A percentile compares a stretch with the other conserved stretches of the same genome.
phyloP scores from a whole-genome alignment of 108 stramenopile species.

The Fistulifera solaris region DNA sequence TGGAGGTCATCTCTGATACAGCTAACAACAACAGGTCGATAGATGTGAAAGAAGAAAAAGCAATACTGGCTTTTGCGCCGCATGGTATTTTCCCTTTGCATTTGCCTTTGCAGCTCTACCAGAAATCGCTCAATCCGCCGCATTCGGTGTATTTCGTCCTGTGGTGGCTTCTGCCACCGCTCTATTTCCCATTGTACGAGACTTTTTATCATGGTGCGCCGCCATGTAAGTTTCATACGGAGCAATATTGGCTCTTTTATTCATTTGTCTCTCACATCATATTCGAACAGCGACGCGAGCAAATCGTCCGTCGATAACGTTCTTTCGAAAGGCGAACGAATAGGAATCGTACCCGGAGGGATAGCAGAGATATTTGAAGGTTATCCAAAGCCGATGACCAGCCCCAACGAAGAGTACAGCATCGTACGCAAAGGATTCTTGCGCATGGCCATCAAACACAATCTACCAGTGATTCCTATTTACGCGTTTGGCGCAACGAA shows the following conservation, averaged over 20 bases:
- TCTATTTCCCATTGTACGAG: constrained; percentile 66
- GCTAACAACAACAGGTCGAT: constrained; percentile 11
- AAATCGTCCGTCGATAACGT: constrained; percentile 43
- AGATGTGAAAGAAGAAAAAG: constrained; percentile 31
- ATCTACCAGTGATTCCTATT: constrained; percentile 74
- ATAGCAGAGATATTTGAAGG: constrained; percentile 94
- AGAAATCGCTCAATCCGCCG: constrained; percentile 8
- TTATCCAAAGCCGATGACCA: constrained; percentile 57
- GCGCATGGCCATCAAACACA: constrained; percentile 69
- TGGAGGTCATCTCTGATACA: constrained; percentile 53
- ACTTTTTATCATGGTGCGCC: constrained; percentile 51
- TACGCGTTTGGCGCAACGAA: constrained; percentile 87
- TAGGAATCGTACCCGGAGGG: constrained; percentile 82
- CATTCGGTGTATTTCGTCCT: constrained; percentile 65
- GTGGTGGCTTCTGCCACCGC: constrained; percentile 77
- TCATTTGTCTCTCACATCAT: constrained; percentile 2
- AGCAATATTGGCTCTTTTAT: not conserved
- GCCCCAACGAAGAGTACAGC: constrained; percentile 75
- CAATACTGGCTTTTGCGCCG: constrained; percentile 79
- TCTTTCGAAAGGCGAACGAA: constrained; percentile 25
- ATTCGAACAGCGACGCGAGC: constrained; percentile 43
- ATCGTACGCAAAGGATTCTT: constrained; percentile 83
- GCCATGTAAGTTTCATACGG: constrained; percentile 24
- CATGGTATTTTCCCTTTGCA: constrained; percentile 93
- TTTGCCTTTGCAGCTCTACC: constrained; percentile 68